Base-by-base conservation (phyloP, 2,329 filamentous ascomycete species). In the Colletotrichum scovillei region DNA sequence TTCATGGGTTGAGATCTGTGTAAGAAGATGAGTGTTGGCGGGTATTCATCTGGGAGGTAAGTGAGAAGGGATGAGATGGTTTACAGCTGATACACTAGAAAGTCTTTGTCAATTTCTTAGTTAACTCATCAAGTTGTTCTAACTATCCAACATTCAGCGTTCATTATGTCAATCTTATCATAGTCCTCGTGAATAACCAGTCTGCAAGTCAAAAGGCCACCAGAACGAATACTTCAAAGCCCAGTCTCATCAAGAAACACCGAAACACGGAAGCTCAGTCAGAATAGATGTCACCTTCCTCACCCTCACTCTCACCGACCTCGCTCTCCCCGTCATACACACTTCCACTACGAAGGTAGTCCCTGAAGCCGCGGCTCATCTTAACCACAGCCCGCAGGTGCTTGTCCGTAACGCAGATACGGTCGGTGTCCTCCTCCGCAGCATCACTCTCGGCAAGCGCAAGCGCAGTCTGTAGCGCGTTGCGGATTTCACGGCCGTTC, bases 381-480 rank as follows among this genome's bases (percentile, higher is more conserved):
- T 76, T 75, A 2, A 77, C 76, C 1, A 77, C 76, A 2, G 75
- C 75, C 49, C 72, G 75, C 57, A 78, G 60, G 14, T 79, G 76
- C n/a, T 78, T 76, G 3, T 75, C 63, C 30, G 73, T 75, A 53
- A 78, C 67, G 7, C 73, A 52, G 6, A 78, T 68, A 1, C 73
- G 72, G 1, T 74, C 76, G 16, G 70, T 60, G 2, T 64, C 65
- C 28, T 76, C 76, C 14, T 75, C 57, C 4, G 76, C 75, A 5
- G 72, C 74, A 5, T 77, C 74, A 28, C 76, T 78, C 63, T 80
- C 78, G 4, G 78, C 78, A 1, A 82, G 71, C 0, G 80, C 78
- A 0, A 82, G 79, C 0, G 80, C 81, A 0, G 78, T 81, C 67
- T 82, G 80, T 42, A 82, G 79, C n/a, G 77, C 77, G 74, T 83